Conservation (phyloP, 2,329 filamentous ascomycete genomes). For the Pseudogymnoascus sp. region DNA sequence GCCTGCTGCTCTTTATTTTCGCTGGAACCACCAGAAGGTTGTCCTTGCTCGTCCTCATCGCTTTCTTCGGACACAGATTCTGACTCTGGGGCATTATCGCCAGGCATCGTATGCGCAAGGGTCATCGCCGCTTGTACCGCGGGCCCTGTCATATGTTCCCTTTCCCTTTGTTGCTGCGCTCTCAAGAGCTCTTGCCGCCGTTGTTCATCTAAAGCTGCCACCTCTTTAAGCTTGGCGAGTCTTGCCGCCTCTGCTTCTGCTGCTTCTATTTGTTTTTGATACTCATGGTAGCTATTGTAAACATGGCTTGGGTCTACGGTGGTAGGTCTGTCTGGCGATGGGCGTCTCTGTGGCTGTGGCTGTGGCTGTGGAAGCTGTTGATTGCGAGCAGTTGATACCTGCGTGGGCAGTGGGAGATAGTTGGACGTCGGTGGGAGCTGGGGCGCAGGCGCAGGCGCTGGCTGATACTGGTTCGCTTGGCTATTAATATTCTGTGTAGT, state of each 20-base stretch:
- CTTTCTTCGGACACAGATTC: neutral
- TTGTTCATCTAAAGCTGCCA: neutral
- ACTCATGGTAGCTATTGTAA: constrained; percentile 13
- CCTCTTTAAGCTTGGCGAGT: neutral
- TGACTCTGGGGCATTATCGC: neutral
- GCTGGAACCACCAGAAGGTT: neutral
- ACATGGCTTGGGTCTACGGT: constrained; percentile 14
- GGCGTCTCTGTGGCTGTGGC: neutral
- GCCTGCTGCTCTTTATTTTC: neutral
- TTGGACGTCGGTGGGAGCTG: neutral
- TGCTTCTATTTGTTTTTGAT: constrained; percentile 11
- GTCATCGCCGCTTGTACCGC: neutral
- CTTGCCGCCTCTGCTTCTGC: neutral
- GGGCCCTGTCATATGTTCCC: neutral
- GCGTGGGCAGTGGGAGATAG: neutral
- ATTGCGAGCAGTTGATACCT: neutral
- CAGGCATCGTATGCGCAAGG: neutral
- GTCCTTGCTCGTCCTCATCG: neutral
- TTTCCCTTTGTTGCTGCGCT: neutral
- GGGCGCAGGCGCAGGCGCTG: neutral
- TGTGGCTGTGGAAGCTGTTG: neutral
- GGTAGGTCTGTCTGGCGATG: neutral
- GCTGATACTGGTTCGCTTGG: constrained; percentile 2
- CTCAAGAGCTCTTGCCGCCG: neutral
- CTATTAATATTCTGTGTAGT: neutral